Conservation (phyloP, 192 early-diverging fungal species). For the Entophlyctis helioformis region DNA sequence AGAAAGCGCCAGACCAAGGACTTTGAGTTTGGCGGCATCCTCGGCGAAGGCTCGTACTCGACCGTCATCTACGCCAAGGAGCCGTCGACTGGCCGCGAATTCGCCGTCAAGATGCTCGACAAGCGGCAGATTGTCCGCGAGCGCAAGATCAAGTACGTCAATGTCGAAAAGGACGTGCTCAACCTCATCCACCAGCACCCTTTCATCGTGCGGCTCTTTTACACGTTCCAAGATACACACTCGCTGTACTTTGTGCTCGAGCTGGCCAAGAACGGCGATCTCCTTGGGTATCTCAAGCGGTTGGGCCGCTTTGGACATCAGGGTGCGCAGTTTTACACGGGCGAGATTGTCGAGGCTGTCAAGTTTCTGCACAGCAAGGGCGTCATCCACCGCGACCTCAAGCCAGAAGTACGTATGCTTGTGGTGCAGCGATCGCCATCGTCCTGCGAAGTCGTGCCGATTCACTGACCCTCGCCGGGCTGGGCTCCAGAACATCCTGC, state of each 20-base stretch:
- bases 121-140: conserved; percentile 62
- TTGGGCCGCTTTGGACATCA: conserved; percentile 61
- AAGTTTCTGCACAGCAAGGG: conserved; percentile 80
- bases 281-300: conserved; percentile 61
- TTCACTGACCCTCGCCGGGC: no score
- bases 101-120: conserved; percentile 79
- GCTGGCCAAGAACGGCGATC: conserved; percentile 79
- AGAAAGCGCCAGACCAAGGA: conserved; percentile 69
- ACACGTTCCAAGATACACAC: conserved; percentile 86
- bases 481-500: conserved; percentile 65
- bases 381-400: conserved; percentile 89
- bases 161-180: conserved; percentile 86
- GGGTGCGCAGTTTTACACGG: conserved; percentile 71
- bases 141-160: conserved; percentile 93
- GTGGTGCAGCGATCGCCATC: neutral
- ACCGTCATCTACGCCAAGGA: conserved; percentile 80
- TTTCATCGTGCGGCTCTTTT: conserved; percentile 84
- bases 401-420: conserved; percentile 63
- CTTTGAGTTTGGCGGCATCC: conserved; percentile 68
- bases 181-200: conserved; percentile 68
- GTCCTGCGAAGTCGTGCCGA: no score
- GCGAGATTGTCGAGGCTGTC: conserved; percentile 73
- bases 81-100: conserved; percentile 47
- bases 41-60: conserved; percentile 95
- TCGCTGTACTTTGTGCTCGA: conserved; percentile 93